These are phyloP conservation scores for Debaryomyces udenii DNA, from an alignment of 1,139 yeast genomes.

Conservation along the genomic window DNA sequence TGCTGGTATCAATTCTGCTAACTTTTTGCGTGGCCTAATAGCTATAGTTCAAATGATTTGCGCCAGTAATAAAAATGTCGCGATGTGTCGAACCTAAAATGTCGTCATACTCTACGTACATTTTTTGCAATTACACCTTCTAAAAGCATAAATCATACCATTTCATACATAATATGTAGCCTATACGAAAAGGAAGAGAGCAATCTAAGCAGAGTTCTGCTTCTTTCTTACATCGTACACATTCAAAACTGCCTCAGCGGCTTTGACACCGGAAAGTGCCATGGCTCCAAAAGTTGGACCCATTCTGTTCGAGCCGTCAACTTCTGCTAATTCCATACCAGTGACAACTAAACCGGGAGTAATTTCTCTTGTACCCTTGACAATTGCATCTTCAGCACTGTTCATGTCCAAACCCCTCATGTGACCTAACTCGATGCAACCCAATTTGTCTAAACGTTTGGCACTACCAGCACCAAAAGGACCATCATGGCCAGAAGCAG, in stretches of 20 bases:
- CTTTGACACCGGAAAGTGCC: slow-evolving; percentile 77
- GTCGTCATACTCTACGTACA: too few relatives aligned
- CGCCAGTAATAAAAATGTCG: slow-evolving; percentile 1
- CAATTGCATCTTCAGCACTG: slow-evolving; percentile 76
- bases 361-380: slow-evolving; percentile 69
- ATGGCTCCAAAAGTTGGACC: slow-evolving; percentile 86
- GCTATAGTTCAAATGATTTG: not conserved
- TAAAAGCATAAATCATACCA: too few relatives aligned
- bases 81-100: too few relatives aligned
- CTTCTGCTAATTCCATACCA: slow-evolving; percentile 81
- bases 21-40: not conserved
- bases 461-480: slow-evolving; percentile 86
- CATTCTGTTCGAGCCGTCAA: slow-evolving; percentile 80
- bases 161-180: too few relatives aligned
- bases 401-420: slow-evolving; percentile 85
- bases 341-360: slow-evolving; percentile 74
- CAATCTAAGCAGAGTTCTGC: slow-evolving; percentile 27
- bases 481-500: slow-evolving; percentile 83
- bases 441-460: slow-evolving; percentile 42
- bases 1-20: not conserved
- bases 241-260: slow-evolving; percentile 64
- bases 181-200: not conserved
- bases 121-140: too few relatives aligned
- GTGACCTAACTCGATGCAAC: slow-evolving; percentile 56
- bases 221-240: slow-evolving; percentile 53